Percentiles rank a stretch among this genome's conserved stretches.
Conservation (phyloP, 257 asterid genomes). For the Capsicum rhomboideum region DNA sequence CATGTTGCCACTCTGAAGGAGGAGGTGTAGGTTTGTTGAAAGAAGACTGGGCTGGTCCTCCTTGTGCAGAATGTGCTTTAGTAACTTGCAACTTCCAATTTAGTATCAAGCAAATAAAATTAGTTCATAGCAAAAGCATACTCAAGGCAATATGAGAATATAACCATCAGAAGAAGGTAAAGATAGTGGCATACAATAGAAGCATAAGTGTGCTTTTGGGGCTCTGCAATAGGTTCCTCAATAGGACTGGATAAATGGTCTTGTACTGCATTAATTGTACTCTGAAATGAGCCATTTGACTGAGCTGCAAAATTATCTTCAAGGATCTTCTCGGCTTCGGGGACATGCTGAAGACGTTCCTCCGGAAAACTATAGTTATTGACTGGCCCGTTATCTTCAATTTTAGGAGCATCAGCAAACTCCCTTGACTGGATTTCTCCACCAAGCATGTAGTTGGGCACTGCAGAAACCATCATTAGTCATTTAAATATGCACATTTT, state of each 20-base stretch:
- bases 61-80: slow-evolving; percentile 52
- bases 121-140: not conserved
- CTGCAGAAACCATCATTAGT: slow-evolving; percentile 31
- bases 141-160: not conserved
- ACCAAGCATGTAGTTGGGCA: slow-evolving; percentile 45
- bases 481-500: not conserved
- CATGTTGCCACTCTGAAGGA: slow-evolving; percentile 54
- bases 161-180: slow-evolving; percentile 4
- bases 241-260: slow-evolving; percentile 51
- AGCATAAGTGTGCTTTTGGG: slow-evolving; percentile 94
- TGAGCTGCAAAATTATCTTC: slow-evolving; percentile 54
- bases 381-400: slow-evolving; percentile 41
- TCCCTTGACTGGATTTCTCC: slow-evolving; percentile 68
- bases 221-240: slow-evolving; percentile 65
- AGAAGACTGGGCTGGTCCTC: slow-evolving; percentile 26
- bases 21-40: slow-evolving; percentile 33
- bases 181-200: slow-evolving; percentile 65
- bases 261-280: slow-evolving; percentile 42
- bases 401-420: slow-evolving; percentile 32
- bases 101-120: slow-evolving; percentile 2
- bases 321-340: slow-evolving; percentile 48
- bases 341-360: slow-evolving; percentile 51
- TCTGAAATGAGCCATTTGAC: slow-evolving; percentile 69
- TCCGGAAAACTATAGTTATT: slow-evolving; percentile 44
- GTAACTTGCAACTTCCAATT: slow-evolving; percentile 54